A percentile compares a stretch with the other conserved stretches of the same genome.
These are phyloP conservation scores for Oldenlandia corymbosa DNA, from an alignment of 257 asterid genomes.

Conservation along the genomic window DNA sequence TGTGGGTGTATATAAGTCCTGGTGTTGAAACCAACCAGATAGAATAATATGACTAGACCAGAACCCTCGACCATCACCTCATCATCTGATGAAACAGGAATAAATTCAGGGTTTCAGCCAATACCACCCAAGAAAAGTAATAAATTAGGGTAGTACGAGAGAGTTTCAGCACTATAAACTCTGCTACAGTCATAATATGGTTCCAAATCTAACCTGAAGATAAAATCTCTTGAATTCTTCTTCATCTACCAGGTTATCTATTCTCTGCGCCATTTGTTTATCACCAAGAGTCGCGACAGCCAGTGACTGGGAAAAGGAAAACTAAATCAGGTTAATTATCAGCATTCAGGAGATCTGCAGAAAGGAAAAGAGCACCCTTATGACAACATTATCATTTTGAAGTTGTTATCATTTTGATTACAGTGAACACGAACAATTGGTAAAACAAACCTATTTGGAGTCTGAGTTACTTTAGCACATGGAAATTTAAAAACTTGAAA, in stretches of 20 bases:
- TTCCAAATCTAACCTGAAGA: constrained; percentile 65
- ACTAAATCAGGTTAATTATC: background rate
- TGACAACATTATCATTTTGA: too few species aligned
- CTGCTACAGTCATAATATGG: constrained; percentile 6
- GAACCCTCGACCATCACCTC: background rate
- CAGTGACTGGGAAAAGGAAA: constrained; percentile 44
- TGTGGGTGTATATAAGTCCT: too few species aligned
- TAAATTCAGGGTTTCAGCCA: background rate
- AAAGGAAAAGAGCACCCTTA: background rate
- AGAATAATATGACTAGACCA: background rate
- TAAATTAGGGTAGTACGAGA: background rate
- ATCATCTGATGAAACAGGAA: background rate
- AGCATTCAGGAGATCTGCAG: background rate
- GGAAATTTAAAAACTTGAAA: constrained; percentile 1
- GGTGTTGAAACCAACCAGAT: too few species aligned
- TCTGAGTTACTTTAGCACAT: background rate
- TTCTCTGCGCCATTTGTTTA: constrained; percentile 86
- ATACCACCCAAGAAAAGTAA: background rate
- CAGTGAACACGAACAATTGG: too few species aligned
- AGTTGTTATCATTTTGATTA: too few species aligned
- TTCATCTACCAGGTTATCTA: constrained; percentile 91
- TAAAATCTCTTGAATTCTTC: constrained; percentile 96
- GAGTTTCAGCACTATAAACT: constrained; percentile 1
- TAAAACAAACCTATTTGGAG: too few species aligned
- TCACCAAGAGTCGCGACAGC: constrained; percentile 98